These are phyloP conservation scores for Xylogone sp. DNA, from an alignment of 2,329 filamentous ascomycete genomes.

Conservation along the genomic window DNA sequence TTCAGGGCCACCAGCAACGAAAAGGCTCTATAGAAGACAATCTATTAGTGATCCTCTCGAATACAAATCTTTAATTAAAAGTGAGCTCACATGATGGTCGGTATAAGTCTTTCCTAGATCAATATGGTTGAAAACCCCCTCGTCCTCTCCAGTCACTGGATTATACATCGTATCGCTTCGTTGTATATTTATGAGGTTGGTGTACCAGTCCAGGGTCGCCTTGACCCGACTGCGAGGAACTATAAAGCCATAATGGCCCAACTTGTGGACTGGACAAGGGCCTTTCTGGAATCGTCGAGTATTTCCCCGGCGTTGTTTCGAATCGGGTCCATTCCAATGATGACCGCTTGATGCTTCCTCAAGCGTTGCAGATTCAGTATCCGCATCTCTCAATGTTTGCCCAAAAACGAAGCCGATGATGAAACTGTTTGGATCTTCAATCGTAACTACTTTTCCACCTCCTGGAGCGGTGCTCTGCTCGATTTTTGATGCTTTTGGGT, in stretches of 20 bases:
- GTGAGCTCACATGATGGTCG: conserved; percentile 6
- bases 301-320: neutral
- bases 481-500: conserved; percentile 42
- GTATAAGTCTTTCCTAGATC: neutral
- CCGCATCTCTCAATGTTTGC: neutral
- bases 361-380: neutral
- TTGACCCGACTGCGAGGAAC: conserved; percentile 35
- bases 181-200: neutral
- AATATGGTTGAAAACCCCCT: neutral
- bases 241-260: conserved; percentile 46
- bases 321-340: neutral
- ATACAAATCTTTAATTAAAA: conserved; percentile 11
- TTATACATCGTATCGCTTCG: neutral
- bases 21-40: conserved; percentile 29
- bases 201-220: conserved; percentile 17
- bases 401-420: conserved; percentile 8
- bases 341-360: neutral
- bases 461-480: conserved; percentile 46
- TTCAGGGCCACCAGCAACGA: conserved; percentile 30
- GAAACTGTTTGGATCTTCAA: conserved; percentile 33
- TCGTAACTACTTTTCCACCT: conserved; percentile 46
- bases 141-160: neutral
- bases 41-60: neutral
- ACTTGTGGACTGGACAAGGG: conserved; percentile 43
- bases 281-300: conserved; percentile 41